Evolutionary conservation across 2,329 filamentous ascomycete species (phyloP), one percentile per base, ranked within the genome.

Genomic region (Penicillium nordicum): DNA sequence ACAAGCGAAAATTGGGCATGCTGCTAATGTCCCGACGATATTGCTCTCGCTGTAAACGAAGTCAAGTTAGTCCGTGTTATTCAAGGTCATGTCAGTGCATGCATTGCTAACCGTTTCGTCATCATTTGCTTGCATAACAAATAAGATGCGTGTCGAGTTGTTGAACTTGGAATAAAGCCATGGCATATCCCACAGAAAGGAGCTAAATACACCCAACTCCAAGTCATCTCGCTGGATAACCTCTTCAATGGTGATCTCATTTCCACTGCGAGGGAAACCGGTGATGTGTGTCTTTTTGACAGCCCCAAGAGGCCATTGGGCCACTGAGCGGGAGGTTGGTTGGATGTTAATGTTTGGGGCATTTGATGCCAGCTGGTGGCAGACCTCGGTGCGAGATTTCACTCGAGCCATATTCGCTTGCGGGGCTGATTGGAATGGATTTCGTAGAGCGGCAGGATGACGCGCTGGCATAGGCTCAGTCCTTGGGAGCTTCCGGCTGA

Each of bases 211-310:
- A 1, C 90, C 92, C 38, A 91, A 83, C 49, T 89, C 79, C 9
- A 97, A 78, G 12, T 86, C 81, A 1, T 84, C 75, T 58, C 84
- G 87, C 70, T 96, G 88, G 1, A 97, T 74, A 0, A 97, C 83
- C 70, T 97, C 92, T 66, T 96, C 90, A 40, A 97, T 86, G 58
- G 86, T 94, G 69, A 97, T 90, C 60, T 96, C 90, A 59, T 92
- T 82, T 5, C 78, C 78, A 0, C 72, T 78, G 36, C 89, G 80
- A 1, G 81, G 77, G 60, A 83, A 84, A 3, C 87, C 86, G 36
- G 78, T 78, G 0, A 84, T 85, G 84, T 88, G 93, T 0, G 94
- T 97, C 67, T 88, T 90, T 74, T 90, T 94, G 45, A 97, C 84
- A 0, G 80, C 77, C 1, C 92, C 93, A 3, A 70, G 63, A 0